Conservation (phyloP, 495 filamentous ascomycete species). For the Gamarada debralockiae region DNA sequence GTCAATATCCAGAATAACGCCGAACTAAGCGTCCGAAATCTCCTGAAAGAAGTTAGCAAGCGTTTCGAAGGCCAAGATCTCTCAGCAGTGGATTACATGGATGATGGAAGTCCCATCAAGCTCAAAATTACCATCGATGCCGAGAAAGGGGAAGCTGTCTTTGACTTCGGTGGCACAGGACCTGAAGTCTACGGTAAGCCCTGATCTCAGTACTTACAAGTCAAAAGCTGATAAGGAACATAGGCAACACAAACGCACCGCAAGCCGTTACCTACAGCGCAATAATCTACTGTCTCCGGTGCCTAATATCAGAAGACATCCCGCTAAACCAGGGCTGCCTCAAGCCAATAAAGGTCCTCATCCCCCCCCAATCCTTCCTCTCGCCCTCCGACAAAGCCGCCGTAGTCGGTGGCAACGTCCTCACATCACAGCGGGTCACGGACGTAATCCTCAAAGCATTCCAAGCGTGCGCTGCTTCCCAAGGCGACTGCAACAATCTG, state of each 20-base stretch:
- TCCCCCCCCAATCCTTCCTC: slow-evolving; percentile 78
- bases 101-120: slow-evolving; percentile 85
- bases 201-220: not conserved
- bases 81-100: slow-evolving; percentile 80
- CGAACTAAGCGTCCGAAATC: slow-evolving; percentile 75
- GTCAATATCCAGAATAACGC: slow-evolving; percentile 88
- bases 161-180: slow-evolving; percentile 89
- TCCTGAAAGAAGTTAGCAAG: slow-evolving; percentile 76
- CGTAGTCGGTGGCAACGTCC: slow-evolving; percentile 93
- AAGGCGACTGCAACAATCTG: slow-evolving; percentile 92
- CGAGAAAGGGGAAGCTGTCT: slow-evolving; percentile 78
- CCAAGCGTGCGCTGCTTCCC: slow-evolving; percentile 81
- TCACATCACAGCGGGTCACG: slow-evolving; percentile 86
- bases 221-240: not conserved
- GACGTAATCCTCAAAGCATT: slow-evolving; percentile 94
- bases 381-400: slow-evolving; percentile 84
- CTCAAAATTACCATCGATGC: slow-evolving; percentile 82
- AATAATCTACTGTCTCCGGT: slow-evolving; percentile 94
- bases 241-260: slow-evolving; percentile 83
- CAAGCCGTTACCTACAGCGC: slow-evolving; percentile 91
- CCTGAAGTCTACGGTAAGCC: slow-evolving; percentile 77
- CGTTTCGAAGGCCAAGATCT: slow-evolving; percentile 76
- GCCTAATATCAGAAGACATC: slow-evolving; percentile 89
- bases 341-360: slow-evolving; percentile 78
- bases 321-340: slow-evolving; percentile 97